Evolutionary conservation across 805 yeast species (phyloP).

Genomic region (Starmera amethionina): DNA sequence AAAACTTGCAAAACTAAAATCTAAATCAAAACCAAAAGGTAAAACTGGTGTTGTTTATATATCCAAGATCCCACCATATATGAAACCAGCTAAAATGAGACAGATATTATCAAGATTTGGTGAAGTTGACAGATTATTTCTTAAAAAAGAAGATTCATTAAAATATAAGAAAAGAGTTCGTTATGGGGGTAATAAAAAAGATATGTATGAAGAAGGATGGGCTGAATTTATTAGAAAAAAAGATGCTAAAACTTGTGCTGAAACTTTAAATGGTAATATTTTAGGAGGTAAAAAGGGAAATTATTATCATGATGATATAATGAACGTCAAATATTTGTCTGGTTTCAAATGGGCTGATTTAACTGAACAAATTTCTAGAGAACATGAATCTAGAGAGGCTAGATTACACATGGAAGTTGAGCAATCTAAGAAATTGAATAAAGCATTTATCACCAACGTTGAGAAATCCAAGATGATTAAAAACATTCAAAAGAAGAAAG

Average conservation of each 20-base stretch:
- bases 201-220: conserved; percentile 92
- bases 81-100: conserved; percentile 89
- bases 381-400: conserved; percentile 80
- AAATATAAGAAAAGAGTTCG: conserved; percentile 60
- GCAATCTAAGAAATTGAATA: conserved; percentile 81
- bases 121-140: conserved; percentile 71
- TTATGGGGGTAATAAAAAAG: conserved; percentile 87
- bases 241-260: conserved; percentile 83
- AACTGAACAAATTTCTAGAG: conserved; percentile 87
- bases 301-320: conserved; percentile 87
- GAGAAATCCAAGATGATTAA: conserved; percentile 77
- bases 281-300: conserved; percentile 89
- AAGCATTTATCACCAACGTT: conserved; percentile 72
- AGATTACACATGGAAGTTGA: conserved; percentile 82
- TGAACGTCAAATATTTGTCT: conserved; percentile 81
- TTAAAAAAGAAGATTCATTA: conserved; percentile 75
- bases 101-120: conserved; percentile 80
- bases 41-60: conserved; percentile 90
- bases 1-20: conserved; percentile 47
- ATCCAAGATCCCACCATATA: conserved; percentile 88
- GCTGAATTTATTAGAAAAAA: conserved; percentile 77
- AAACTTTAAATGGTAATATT: conserved; percentile 77
- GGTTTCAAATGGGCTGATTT: conserved; percentile 94
- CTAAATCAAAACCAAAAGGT: conserved; percentile 37
- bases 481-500: conserved; percentile 37